A percentile compares a stretch with the other conserved stretches of the same genome.
These are phyloP conservation scores for Pseudogymnoascus verrucosus DNA, from an alignment of 2,329 filamentous ascomycete species.

Conservation along the genomic window DNA sequence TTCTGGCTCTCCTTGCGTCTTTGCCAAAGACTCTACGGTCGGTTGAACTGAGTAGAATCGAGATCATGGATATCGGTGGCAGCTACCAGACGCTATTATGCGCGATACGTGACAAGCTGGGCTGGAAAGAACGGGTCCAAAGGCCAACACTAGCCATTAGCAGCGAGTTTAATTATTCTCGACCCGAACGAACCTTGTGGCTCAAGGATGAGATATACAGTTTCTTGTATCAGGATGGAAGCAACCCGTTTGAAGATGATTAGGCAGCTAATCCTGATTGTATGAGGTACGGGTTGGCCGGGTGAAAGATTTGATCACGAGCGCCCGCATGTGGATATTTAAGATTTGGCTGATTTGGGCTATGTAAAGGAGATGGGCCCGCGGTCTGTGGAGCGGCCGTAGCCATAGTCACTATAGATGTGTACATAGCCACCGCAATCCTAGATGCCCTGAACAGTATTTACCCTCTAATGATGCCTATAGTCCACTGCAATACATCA, in stretches of 20 bases:
- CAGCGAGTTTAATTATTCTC: constrained; percentile 12
- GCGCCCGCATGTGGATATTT: neutral
- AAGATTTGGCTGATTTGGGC: neutral
- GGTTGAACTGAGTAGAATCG: constrained; percentile 29
- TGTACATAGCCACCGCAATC: too few species aligned
- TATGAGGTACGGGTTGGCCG: neutral
- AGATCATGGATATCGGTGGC: constrained; percentile 17
- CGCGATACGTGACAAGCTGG: constrained; percentile 18
- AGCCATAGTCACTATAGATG: too few species aligned
- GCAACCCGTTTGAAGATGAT: constrained; percentile 17
- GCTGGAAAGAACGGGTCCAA: constrained; percentile 14
- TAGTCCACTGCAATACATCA: neutral
- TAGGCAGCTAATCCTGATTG: neutral
- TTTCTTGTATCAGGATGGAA: constrained; percentile 22
- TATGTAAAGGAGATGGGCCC: neutral
- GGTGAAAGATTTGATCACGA: neutral
- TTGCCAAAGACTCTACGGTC: constrained; percentile 26
- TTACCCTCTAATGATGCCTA: too few species aligned
- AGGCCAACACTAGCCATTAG: constrained; percentile 7
- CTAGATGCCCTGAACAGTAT: too few species aligned
- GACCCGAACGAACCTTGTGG: neutral
- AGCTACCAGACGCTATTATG: constrained; percentile 18
- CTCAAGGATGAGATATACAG: neutral
- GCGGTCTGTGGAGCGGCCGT: too few species aligned
- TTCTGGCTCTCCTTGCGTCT: constrained; percentile 23